Conservation (phyloP, 2,329 filamentous ascomycete species). For the Clonostachys rhizophaga region DNA sequence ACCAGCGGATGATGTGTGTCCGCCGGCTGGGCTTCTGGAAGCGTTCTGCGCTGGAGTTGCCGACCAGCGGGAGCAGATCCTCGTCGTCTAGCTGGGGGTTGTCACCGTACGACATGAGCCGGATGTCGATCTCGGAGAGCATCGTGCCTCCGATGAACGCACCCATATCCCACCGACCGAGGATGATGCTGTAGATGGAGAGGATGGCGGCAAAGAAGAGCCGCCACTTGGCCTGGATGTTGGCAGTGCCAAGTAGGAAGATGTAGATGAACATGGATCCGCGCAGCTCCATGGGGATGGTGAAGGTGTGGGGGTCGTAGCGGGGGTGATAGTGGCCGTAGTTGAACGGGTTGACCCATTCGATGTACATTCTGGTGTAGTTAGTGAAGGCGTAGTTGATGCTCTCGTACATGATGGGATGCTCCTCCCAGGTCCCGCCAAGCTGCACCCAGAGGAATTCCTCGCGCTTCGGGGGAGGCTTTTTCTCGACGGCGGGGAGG, state of each 20-base stretch:
- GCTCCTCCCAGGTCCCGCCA: constrained; percentile 34
- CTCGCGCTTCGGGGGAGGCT: not conserved
- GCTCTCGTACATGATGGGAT: constrained; percentile 30
- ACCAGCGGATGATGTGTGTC: constrained; percentile 15
- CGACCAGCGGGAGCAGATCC: constrained; percentile 4
- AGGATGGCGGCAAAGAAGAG: constrained; percentile 18
- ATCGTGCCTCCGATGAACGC: constrained; percentile 28
- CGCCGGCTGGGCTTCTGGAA: constrained; percentile 5
- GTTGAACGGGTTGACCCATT: constrained; percentile 35
- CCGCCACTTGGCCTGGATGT: constrained; percentile 25
- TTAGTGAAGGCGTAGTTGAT: constrained; percentile 28
- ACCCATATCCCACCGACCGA: constrained; percentile 33
- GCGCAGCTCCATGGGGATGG: constrained; percentile 33
- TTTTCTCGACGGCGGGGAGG: too few species aligned
- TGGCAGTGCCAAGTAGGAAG: constrained; percentile 29
- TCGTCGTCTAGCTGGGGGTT: constrained; percentile 1
- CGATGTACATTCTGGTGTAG: constrained; percentile 26
- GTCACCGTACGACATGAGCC: constrained; percentile 9
- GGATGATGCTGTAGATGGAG: constrained; percentile 21
- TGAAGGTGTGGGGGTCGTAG: constrained; percentile 34
- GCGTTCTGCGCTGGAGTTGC: not conserved
- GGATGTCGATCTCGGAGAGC: constrained; percentile 28
- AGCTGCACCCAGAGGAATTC: constrained; percentile 21
- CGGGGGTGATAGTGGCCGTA: constrained; percentile 30
- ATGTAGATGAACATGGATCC: constrained; percentile 33